phyloP scores from a whole-genome alignment of 768 basidiomycete species.

The Suillus subalutaceus region DNA sequence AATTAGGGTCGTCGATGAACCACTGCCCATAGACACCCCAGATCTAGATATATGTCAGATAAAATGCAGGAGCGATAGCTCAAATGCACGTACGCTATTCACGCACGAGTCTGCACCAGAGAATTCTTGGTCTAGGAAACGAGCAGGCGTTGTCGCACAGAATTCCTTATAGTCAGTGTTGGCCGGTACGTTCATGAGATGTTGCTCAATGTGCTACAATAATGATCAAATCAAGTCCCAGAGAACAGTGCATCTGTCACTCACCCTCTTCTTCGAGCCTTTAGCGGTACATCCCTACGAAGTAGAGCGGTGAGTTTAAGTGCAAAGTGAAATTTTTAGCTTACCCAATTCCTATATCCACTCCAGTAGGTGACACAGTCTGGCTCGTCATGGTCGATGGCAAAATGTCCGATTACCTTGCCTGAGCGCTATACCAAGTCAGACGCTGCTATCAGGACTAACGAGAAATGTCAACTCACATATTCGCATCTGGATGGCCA shows the following conservation, averaged over 20 bases:
- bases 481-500: slow-evolving; percentile 27
- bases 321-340: neutral
- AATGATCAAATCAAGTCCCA: slow-evolving; percentile 2
- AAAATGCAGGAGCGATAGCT: neutral
- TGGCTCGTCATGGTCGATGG: slow-evolving; percentile 26
- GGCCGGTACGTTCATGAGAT: slow-evolving; percentile 27
- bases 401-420: slow-evolving; percentile 30
- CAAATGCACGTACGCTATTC: neutral
- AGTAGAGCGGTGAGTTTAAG: neutral
- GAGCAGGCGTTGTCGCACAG: slow-evolving; percentile 37
- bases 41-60: neutral
- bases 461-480: slow-evolving; percentile 9
- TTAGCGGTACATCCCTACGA: slow-evolving; percentile 27
- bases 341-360: slow-evolving; percentile 28
- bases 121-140: slow-evolving; percentile 26
- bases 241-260: neutral
- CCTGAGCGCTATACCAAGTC: slow-evolving; percentile 19
- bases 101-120: slow-evolving; percentile 16
- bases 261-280: slow-evolving; percentile 25
- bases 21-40: slow-evolving; percentile 19
- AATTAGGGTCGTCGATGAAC: slow-evolving; percentile 10
- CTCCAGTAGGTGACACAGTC: slow-evolving; percentile 31
- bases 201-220: slow-evolving; percentile 28
- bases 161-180: slow-evolving; percentile 34
- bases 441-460: neutral